Conservation (phyloP, 768 basidiomycete genomes). For the Heimioporus sp. region DNA sequence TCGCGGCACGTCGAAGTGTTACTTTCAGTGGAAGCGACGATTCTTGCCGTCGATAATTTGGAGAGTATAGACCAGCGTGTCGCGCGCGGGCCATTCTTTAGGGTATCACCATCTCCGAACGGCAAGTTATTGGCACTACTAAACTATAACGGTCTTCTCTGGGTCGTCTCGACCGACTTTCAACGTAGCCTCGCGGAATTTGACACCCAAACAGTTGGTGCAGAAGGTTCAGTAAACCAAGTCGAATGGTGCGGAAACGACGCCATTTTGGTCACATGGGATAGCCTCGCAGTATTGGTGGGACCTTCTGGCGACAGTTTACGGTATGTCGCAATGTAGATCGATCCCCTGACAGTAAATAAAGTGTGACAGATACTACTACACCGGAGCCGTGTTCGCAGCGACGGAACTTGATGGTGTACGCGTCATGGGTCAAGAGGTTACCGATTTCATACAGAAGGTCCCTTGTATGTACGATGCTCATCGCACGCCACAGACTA, state of each 20-base stretch:
- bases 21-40: conserved; percentile 75
- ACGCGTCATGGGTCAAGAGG: conserved; percentile 74
- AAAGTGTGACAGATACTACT: conserved; percentile 62
- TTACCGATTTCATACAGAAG: conserved; percentile 89
- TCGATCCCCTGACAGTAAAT: conserved; percentile 5
- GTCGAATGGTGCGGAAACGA: conserved; percentile 98
- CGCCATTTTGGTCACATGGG: conserved; percentile 87
- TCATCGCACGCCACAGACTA: background rate
- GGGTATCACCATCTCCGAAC: conserved; percentile 88
- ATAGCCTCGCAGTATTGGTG: conserved; percentile 73
- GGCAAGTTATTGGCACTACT: conserved; percentile 89
- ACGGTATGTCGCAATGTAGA: conserved; percentile 49
- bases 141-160: conserved; percentile 68
- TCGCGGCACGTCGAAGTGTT: conserved; percentile 90
- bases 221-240: conserved; percentile 59
- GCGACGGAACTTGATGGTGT: conserved; percentile 90
- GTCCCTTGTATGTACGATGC: conserved; percentile 66
- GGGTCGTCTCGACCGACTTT: conserved; percentile 96
- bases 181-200: conserved; percentile 87
- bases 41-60: conserved; percentile 84
- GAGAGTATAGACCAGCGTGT: conserved; percentile 88
- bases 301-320: conserved; percentile 89
- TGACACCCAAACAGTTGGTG: conserved; percentile 59
- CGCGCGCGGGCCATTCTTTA: conserved; percentile 84
- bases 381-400: conserved; percentile 70